phyloP scores from a whole-genome alignment of 176 grass and related monocot species.

The Phyllostachys edulis region DNA sequence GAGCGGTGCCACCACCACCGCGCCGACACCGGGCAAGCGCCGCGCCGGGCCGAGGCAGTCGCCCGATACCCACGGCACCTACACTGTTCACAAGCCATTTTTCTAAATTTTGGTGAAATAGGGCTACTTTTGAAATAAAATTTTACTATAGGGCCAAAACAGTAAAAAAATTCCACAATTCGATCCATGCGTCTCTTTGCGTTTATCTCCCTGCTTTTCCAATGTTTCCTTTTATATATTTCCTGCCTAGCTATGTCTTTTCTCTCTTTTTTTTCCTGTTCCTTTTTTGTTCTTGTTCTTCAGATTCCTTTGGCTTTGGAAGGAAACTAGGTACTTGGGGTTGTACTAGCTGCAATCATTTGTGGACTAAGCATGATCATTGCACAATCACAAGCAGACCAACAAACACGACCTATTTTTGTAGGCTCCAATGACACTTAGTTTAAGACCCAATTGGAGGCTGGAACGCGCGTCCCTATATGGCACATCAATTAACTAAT shows the following conservation, averaged over 20 bases:
- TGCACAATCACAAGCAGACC: background rate
- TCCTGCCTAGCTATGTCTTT: background rate
- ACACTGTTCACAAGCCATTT: no score
- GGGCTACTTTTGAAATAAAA: no score
- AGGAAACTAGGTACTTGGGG: background rate
- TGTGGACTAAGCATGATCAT: background rate
- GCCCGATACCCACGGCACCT: no score
- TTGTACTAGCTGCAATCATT: conserved; percentile 1
- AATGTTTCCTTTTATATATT: background rate
- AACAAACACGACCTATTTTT: background rate
- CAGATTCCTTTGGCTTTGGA: background rate
- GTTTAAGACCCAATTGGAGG: conserved; percentile 36
- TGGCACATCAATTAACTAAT: background rate
- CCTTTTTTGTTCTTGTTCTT: background rate
- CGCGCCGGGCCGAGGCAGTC: no score
- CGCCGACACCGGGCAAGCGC: no score
- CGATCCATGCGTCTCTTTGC: background rate
- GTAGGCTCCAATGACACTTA: background rate
- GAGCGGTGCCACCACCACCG: no score
- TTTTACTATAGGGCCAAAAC: no score
- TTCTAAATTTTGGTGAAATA: no score
- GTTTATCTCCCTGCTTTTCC: background rate
- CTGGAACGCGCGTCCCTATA: background rate
- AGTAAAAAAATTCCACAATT: no score
- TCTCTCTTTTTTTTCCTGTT: background rate